Conservation (phyloP, 805 yeast species). For the Zygoascus tannicola region DNA sequence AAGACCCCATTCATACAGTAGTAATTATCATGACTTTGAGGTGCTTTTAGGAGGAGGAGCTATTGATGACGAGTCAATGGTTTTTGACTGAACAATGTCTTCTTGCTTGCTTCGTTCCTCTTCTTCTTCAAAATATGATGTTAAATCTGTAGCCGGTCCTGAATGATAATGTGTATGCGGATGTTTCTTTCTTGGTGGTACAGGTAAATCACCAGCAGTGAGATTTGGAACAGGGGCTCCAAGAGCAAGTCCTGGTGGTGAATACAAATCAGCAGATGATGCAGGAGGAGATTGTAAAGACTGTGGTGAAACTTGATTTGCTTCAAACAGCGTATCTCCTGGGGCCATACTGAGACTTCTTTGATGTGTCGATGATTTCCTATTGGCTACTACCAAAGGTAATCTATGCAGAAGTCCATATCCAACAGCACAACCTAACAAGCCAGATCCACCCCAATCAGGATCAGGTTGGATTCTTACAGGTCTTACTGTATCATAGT, state of each 20-base stretch:
- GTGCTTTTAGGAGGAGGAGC: slow-evolving; percentile 18
- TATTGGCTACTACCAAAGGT: slow-evolving; percentile 46
- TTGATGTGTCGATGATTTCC: slow-evolving; percentile 4
- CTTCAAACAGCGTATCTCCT: slow-evolving; percentile 35
- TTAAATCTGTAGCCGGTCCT: slow-evolving; percentile 9
- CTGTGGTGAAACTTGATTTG: not conserved
- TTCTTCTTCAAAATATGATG: slow-evolving; percentile 23
- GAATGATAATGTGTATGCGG: slow-evolving; percentile 5
- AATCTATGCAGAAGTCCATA: slow-evolving; percentile 80
- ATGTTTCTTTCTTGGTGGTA: slow-evolving; percentile 6
- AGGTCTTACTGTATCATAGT: slow-evolving; percentile 76
- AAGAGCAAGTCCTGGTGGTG: not conserved
- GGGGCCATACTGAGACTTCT: slow-evolving; percentile 21
- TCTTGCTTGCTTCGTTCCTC: slow-evolving; percentile 19
- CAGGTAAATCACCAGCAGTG: slow-evolving; percentile 1
- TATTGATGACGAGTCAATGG: slow-evolving; percentile 19
- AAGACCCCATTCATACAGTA: too few species aligned
- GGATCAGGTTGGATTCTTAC: slow-evolving; percentile 67
- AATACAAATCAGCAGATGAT: not conserved
- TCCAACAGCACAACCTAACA: slow-evolving; percentile 91
- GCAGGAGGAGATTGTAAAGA: not conserved
- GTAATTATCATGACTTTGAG: too few species aligned
- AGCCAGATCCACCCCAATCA: slow-evolving; percentile 76
- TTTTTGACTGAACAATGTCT: slow-evolving; percentile 10
- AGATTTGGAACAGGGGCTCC: not conserved